These are phyloP conservation scores for Fusarium sororula DNA, from an alignment of 2,329 filamentous ascomycete species.

Conservation along the genomic window DNA sequence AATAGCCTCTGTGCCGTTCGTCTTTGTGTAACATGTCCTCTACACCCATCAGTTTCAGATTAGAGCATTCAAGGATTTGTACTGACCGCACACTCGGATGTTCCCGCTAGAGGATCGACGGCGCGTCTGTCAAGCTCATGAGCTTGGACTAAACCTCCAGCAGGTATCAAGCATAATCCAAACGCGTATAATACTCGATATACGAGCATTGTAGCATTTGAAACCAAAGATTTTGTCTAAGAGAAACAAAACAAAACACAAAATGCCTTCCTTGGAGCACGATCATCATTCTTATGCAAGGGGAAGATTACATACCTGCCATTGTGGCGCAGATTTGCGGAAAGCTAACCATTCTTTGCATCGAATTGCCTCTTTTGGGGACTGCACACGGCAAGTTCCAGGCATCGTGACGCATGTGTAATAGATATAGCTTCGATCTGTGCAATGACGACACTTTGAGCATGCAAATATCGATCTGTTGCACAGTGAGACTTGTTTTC, in stretches of 20 bases:
- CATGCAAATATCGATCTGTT: background rate
- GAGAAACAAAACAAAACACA: background rate
- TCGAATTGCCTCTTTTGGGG: background rate
- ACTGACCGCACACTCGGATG: background rate
- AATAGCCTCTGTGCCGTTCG: background rate
- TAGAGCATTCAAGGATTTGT: accelerated
- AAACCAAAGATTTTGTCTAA: no score
- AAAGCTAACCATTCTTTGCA: background rate
- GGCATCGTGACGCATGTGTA: background rate
- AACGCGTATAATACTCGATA: background rate
- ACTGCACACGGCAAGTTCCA: background rate
- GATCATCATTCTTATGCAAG: background rate
- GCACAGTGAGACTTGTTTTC: background rate
- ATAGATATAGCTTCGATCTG: background rate
- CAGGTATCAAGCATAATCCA: background rate
- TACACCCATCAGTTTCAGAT: background rate
- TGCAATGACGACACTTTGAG: background rate
- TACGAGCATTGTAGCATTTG: background rate
- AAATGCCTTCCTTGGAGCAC: no score
- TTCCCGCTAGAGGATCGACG: background rate
- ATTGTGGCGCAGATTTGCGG: background rate
- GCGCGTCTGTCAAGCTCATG: no score
- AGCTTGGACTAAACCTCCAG: background rate
- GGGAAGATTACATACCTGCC: background rate
- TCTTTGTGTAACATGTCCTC: background rate